phyloP scores from a whole-genome alignment of 1,284 basidiomycete genomes.

The Austropuccinia psidii region DNA sequence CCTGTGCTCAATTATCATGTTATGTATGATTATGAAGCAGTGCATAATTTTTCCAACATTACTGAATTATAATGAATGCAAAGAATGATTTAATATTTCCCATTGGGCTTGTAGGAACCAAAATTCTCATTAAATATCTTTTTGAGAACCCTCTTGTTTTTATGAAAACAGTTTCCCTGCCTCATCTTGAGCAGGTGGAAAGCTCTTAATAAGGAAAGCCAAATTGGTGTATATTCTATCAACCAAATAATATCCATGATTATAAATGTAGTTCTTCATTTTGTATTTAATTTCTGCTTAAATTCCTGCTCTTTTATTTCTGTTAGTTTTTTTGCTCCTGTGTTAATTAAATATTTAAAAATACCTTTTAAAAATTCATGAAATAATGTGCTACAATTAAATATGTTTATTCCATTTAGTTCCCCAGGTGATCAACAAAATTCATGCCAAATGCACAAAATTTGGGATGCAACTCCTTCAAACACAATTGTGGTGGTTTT shows the following conservation, averaged over 20 bases:
- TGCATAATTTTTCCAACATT: no score
- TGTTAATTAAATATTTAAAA: no score
- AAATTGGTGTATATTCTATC: not conserved
- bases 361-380: not conserved
- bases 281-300: not conserved
- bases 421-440: slow-evolving; percentile 4
- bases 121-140: slow-evolving; percentile 10
- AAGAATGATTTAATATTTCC: no score
- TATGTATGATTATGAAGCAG: no score
- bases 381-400: not conserved
- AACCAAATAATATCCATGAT: not conserved
- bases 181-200: not conserved
- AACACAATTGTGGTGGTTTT: not conserved
- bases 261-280: not conserved
- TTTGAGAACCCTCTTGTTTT: not conserved
- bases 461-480: not conserved
- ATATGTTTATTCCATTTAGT: not conserved
- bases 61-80: no score
- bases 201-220: not conserved
- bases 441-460: not conserved
- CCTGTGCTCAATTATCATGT: no score
- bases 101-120: slow-evolving; percentile 1
- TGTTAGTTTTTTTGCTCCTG: no score
- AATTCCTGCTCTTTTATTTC: not conserved
- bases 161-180: not conserved